These are phyloP conservation scores for Tulasnella sp. DNA, from an alignment of 768 basidiomycete species.

Conservation along the genomic window DNA sequence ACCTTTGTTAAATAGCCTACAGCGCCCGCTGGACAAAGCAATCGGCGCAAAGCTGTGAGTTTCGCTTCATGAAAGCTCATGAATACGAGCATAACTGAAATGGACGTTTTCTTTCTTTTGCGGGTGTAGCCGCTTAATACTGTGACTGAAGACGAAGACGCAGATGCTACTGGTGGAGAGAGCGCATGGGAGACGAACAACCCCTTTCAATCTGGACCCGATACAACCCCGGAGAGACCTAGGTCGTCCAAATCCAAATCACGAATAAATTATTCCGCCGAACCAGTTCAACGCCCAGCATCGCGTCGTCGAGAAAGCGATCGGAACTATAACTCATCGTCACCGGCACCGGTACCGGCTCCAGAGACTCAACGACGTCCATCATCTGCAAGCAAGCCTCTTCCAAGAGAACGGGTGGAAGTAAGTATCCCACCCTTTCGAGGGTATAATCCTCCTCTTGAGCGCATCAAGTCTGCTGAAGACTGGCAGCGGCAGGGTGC, in stretches of 20 bases:
- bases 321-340: too few species aligned
- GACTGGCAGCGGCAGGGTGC: neutral
- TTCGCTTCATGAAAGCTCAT: too few species aligned
- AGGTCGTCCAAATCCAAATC: conserved; percentile 1
- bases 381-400: neutral
- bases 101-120: too few species aligned
- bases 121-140: too few species aligned
- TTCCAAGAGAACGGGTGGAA: neutral
- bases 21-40: too few species aligned
- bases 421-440: neutral
- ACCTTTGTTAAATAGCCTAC: too few species aligned
- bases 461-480: neutral
- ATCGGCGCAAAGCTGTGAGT: too few species aligned
- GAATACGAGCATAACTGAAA: too few species aligned
- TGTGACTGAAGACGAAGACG: too few species aligned
- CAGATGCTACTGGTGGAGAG: conserved; percentile 35
- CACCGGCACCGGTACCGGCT: neutral
- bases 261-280: too few species aligned
- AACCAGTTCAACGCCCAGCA: too few species aligned
- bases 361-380: neutral
- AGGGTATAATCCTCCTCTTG: conserved; percentile 2
- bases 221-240: conserved; percentile 25
- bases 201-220: conserved; percentile 77
- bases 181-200: conserved; percentile 84
- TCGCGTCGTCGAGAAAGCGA: too few species aligned